Evolutionary conservation across 208 protist species (phyloP), one percentile per base, ranked within the genome.

Genomic region (Entamoeba invadens): DNA sequence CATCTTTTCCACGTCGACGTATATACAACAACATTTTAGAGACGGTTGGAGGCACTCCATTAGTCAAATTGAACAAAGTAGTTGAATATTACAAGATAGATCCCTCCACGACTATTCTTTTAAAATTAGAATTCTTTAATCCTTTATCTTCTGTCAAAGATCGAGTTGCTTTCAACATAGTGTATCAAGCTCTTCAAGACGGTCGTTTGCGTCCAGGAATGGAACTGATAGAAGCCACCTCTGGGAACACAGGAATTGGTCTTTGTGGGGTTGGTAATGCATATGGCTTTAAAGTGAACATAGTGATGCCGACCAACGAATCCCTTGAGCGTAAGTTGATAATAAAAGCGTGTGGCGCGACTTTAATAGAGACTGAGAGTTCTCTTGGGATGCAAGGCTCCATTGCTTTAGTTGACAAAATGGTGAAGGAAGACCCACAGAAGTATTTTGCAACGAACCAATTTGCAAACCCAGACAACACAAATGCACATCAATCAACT

Each of bases 191-290:
- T 44, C 18, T 57, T 16, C 44, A 94, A 77, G 4, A 57, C 45
- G 94, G 94, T 18, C 38, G 38, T 44, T 21, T 94, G 5, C 45
- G 14, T 4, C 45, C 45, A 18, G 50, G 51, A 44, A 12, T 42
- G 21, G 44, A 44, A 14, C 8, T 94, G 8, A 46, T 94, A 12
- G 94, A 94, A 44, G 57, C 94, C n/a, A 94, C 94, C 10, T 91
- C 92, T 51, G 94, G 94, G 3, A 94, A 94, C 25, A 94, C 92
- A 16, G 94, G 94, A 93, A 93, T 93, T 38, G 91, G 44, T 8
- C 14, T 93, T 16, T 45, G 45, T 50, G 6, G 35, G 4, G 91
- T 44, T 51, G 16, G 44, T 45, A 44, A 4, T 77, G 18, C 16
- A 44, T 35, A 42, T n/a, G 45, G 45, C 18, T 47, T 50, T 51